A percentile compares a stretch with the other conserved stretches of the same genome.
Evolutionary conservation across 1,284 basidiomycete species (phyloP).

Genomic region (Fomes fomentarius): DNA sequence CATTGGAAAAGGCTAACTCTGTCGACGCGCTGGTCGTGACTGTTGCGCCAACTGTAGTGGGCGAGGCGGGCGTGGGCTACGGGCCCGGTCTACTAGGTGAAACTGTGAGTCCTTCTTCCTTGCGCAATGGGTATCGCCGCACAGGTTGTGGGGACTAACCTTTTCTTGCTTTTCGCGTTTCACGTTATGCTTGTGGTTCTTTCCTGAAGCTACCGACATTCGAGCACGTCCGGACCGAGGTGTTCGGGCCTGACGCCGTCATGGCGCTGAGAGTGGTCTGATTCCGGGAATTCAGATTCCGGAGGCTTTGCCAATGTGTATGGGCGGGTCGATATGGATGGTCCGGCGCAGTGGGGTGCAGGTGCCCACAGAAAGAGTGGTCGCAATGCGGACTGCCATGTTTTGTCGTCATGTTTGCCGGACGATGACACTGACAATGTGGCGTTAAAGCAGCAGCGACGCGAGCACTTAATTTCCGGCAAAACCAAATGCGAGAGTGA

Average conservation of each 20-base stretch:
- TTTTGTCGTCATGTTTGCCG: not conserved
- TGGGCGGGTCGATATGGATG: constrained; percentile 1
- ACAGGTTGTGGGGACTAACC: not conserved
- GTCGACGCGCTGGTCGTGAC: constrained; percentile 84
- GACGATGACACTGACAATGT: not conserved
- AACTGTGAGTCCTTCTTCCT: constrained; percentile 24
- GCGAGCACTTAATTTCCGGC: not conserved
- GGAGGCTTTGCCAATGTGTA: not conserved
- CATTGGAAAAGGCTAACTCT: not conserved
- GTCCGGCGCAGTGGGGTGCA: constrained; percentile 16
- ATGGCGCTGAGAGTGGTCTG: constrained; percentile 24
- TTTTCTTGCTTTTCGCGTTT: too few species aligned
- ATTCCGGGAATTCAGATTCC: not conserved
- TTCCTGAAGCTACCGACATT: constrained; percentile 29
- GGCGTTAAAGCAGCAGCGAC: not conserved
- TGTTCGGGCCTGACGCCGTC: constrained; percentile 35
- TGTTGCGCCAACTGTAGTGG: constrained; percentile 81
- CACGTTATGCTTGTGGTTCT: not conserved
- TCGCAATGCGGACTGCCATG: not conserved
- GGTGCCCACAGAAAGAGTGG: not conserved
- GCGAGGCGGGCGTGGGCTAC: constrained; percentile 71
- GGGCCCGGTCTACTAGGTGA: constrained; percentile 26
- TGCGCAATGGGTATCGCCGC: not conserved
- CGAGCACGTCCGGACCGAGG: constrained; percentile 32
- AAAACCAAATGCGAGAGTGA: not conserved